Evolutionary conservation across 2,329 filamentous ascomycete species (phyloP), one percentile per base, ranked within the genome.

Genomic region (Truncatella angustata): DNA sequence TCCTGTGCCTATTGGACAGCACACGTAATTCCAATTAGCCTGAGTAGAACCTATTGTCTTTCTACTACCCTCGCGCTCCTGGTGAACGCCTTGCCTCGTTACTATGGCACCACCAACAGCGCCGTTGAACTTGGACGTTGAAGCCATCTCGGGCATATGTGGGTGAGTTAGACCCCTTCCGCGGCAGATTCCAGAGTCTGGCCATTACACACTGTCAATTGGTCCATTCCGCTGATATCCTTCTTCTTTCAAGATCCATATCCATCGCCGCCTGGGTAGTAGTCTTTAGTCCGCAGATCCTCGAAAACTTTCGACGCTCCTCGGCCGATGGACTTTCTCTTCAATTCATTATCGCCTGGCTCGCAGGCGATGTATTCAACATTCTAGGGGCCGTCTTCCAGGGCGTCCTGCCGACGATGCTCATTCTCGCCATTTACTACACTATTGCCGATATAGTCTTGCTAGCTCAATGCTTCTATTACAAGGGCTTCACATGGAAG

Each of bases 181-280:
- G 18, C 14, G 23, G 9, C n/a, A 6, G 12, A 23, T 34, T 5
- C 20, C 7, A 39, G 3, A 32, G 14, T 40, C 1, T 14, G 18
- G 12, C 23, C 6, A 32, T 14, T 9, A 7, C 14, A 32, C 14
- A 14, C 34, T n/a, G 20, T 49, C 5, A 30, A 3, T 16, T 10
- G n/a, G n/a, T 14, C 24, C 20, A 20, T 11, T 12, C 12, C 21
- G 26, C 36, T 39, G 20, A 40, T 21, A 50, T 16, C 24, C 12
- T 23, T 20, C 30, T 43, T 26, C 34, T 32, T 16, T 23, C 43
- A 54, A 90, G 92, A 32, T 96, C 92, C 7, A 92, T 99, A 60
- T 96, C 91, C 42, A 97, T 99, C 66, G 92, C 92, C 47, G 97
- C 92, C 68, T 97, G 94, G 94, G 89, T 97, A 52, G 90, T 97